Evolutionary conservation across 2,329 filamentous ascomycete genomes (phyloP), one percentile per base, ranked within the genome.

Genomic region (Mycogone perniciosa): DNA sequence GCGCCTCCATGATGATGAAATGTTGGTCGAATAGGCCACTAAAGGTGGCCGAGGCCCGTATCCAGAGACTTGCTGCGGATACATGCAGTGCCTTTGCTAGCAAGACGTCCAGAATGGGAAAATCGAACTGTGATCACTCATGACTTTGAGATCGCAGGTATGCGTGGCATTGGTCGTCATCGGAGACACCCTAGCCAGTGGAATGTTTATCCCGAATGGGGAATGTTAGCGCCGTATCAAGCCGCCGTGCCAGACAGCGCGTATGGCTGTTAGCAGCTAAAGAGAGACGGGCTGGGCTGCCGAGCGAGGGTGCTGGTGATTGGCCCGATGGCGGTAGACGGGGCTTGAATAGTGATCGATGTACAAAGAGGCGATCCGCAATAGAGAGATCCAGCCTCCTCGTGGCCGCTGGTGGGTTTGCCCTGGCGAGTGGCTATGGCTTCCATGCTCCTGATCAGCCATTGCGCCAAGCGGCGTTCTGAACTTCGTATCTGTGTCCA

Each of bases 241-340:
- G 5, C 6, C 6, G 4, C 4, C 5, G 10, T 5, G 31, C 13
- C 8, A 9, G 31, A 13, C 38, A 10, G 27, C 41, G 31, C 10
- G 27, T 10, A 5, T 11, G 29, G 4, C 2, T 47, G 49, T 51
- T 44, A 47, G 49, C 27, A 33, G 27, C 33, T n/a, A 6, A 47
- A 37, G 7, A 6, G 13, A 45, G 30, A 20, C 31, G 20, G 9
- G 38, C 6, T 13, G 10, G 6, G 5, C 6, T n/a, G 26, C n/a
- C 41, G n/a, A 11, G 27, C 27, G 13, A 20, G 9, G 20, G 13
- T 38, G 8, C 26, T n/a, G 37, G 27, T 46, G 51, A 53, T 53
- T 53, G 51, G 51, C 31, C 29, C 51, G 51, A 53, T 53, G 43
- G 38, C 39, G 31, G 44, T 9, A 31, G 39, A 42, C 29, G 34